phyloP scores from a whole-genome alignment of 148 eudicot species.

The Fallopia convolvulus region DNA sequence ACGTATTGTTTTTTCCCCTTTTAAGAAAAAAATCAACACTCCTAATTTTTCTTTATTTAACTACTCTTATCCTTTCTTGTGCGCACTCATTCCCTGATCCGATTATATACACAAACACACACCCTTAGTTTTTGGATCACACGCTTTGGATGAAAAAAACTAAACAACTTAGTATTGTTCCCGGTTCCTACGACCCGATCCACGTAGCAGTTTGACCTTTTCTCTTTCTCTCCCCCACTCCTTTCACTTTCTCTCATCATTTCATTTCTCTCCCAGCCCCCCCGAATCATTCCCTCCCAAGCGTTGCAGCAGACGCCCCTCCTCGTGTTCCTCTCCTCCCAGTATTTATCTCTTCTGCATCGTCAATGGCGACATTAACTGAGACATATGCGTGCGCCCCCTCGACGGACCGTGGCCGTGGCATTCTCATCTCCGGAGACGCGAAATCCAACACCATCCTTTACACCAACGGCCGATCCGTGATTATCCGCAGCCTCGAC shows the following conservation, averaged over 20 bases:
- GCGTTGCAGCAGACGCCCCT: background rate
- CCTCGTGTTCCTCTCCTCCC: background rate
- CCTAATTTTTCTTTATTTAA: too few species aligned
- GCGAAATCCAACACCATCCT: constrained; percentile 69
- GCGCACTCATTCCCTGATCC: too few species aligned
- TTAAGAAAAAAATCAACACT: too few species aligned
- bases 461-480: constrained; percentile 83
- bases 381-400: constrained; percentile 94
- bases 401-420: constrained; percentile 85
- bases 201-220: constrained; percentile 4
- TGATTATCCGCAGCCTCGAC: constrained; percentile 66
- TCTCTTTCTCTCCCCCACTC: background rate
- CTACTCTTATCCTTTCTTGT: too few species aligned
- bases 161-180: background rate
- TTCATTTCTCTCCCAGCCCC: background rate
- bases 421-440: constrained; percentile 85
- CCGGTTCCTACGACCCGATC: background rate
- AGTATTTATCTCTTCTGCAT: background rate
- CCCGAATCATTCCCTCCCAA: background rate
- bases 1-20: too few species aligned
- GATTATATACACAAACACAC: too few species aligned
- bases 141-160: too few species aligned
- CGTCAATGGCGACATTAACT: constrained; percentile 34
- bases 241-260: background rate
- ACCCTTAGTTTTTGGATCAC: too few species aligned